These are phyloP conservation scores for Parathielavia appendiculata DNA, from an alignment of 495 filamentous ascomycete genomes.

Conservation along the genomic window DNA sequence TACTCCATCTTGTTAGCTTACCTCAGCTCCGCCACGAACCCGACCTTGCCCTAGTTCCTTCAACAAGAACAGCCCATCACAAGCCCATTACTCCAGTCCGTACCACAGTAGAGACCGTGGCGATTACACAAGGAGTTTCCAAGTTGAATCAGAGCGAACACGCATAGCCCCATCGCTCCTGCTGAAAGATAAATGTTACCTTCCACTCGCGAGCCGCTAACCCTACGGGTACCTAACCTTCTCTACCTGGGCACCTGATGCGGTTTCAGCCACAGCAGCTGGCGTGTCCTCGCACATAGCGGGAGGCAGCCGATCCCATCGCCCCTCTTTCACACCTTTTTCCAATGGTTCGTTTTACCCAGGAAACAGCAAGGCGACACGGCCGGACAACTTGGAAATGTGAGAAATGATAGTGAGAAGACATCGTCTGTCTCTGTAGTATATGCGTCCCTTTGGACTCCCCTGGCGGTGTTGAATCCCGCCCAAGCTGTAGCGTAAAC, in stretches of 20 bases:
- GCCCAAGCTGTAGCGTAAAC: not conserved
- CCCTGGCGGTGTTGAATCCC: constrained; percentile 12
- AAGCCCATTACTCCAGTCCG: too few species aligned
- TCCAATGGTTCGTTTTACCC: too few species aligned
- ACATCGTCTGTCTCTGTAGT: not conserved
- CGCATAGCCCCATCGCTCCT: constrained; percentile 1
- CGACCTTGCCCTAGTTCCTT: not conserved
- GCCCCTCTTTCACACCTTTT: not conserved
- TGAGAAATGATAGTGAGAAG: too few species aligned
- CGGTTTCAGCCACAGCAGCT: constrained; percentile 21
- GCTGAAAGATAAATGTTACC: not conserved
- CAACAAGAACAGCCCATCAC: too few species aligned
- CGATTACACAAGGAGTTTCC: not conserved
- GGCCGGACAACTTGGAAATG: too few species aligned
- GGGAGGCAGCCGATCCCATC: constrained; percentile 9
- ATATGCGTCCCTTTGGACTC: too few species aligned
- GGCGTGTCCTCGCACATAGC: constrained; percentile 14
- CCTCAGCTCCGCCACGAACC: not conserved
- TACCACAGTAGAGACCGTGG: not conserved
- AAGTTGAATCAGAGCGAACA: not conserved
- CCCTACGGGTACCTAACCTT: not conserved
- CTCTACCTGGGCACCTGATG: constrained; percentile 1
- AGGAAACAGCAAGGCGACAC: too few species aligned
- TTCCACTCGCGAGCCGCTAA: not conserved
- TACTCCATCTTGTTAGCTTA: not conserved